Base-by-base conservation (phyloP, 257 asterid genomes). In the Rhazya stricta region DNA sequence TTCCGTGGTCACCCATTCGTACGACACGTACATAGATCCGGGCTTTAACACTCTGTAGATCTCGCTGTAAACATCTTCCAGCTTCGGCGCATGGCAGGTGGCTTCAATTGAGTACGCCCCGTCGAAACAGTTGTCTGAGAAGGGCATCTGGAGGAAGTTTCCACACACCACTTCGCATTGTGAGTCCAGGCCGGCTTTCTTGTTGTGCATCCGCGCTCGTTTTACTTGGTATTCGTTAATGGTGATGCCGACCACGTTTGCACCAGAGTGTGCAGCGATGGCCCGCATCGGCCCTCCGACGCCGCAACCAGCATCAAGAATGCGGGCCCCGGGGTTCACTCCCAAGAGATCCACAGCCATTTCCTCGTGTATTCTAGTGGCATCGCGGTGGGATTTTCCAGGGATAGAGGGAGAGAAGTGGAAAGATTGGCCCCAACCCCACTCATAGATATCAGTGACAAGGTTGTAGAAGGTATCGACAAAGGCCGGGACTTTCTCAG, bases 381-480 rank as follows among this genome's bases (percentile, higher is more conserved):
- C 96, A 0, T 87, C 97, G 3, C 89, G 89, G 88, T 91, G 87
- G 1, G 97, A 91, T 67, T 89, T 88, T 0, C 96, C 96, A 0
- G 90, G 91, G 8, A 91, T 43, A 3, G 93, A 76, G 0, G 97
- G 97, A 19, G 94, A 87, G 73, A 91, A 89, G 42, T 91, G 97
- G 86, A 91, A 91, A 7, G 94, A 86, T 50, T 91, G 96, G 43
- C 97, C 97, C 97, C 97, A 91, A 0, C 96, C 97, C 97, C 96
- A 91, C 70, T 91, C 97, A 81, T 91, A 91, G 39, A 91, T 88
- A 67, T 91, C 97, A 15, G 96, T 91, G 67, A 91, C 97, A 18
- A 91, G 92, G 42, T 91, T 89, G 82, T 91, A 91, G 82, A 91
- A 91, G 45, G 97, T 88, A 68, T 89, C 96, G 72, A 91, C 96